Base-by-base conservation (phyloP, 805 yeast species). In the Blastobotrys peoriensis region DNA sequence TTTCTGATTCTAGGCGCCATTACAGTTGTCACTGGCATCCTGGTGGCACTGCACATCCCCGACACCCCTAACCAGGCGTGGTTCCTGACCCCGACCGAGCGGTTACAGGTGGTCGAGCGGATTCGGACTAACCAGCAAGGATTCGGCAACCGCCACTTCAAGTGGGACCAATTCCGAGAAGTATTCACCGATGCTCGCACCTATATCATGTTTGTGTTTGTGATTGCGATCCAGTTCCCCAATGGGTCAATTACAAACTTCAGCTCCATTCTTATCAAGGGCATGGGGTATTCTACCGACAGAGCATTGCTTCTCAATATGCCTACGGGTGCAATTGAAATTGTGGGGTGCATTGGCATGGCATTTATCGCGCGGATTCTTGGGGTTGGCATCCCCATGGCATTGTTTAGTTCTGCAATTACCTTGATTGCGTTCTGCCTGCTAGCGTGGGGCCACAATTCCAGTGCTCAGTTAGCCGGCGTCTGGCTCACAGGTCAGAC, bases 1-100 rank as follows among this genome's bases (percentile, higher is more conserved):
- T 73, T 71, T 60, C 70, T 79, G 25, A 73, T 78, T 43, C 68
- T 74, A 44, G 86, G 83, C 39, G 73, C 77, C 8, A 55, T 74
- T 33, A 74, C 84, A 0, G 62, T 77, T 17, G 25, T 72, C 15
- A 47, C 68, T 36, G 62, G 62, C 2, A 21, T 57, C 13, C 37
- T 52, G 8, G 33, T 53, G 22, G 19, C 38, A 10, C 33, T 57
- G 28, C 47, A 41, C 21, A 34, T 81, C 28, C 83, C 84, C n/a
- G 79, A 76, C 50, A 59, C 64, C 30, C 84, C 83, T 40, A 39
- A 45, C 8, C 59, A 60, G 21, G 76, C 78, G 3, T 66, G 73
- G 67, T 68, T 69, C 41, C 61, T 69, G 45, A 61, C 61, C n/a
- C 70, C 68, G 21, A 64, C 66, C 45, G 81, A 74, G 55, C 68